phyloP scores from a whole-genome alignment of 1,284 basidiomycete genomes.

The Leucoagaricus sp. region DNA sequence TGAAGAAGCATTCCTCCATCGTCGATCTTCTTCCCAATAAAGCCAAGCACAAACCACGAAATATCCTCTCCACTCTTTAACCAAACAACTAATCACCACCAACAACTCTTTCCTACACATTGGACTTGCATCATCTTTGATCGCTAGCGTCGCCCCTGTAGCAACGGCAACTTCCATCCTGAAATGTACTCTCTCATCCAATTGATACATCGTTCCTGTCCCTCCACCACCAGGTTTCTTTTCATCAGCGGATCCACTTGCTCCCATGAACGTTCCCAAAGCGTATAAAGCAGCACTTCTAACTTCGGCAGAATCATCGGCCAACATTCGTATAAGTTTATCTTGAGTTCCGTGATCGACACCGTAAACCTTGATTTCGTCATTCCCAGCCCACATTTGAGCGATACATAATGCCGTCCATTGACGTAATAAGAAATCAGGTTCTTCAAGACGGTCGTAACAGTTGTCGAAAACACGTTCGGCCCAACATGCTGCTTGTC shows the following conservation, averaged over 20 bases:
- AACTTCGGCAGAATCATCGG: conserved; percentile 93
- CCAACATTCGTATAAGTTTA: conserved; percentile 80
- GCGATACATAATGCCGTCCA: conserved; percentile 95
- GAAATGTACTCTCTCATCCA: conserved; percentile 81
- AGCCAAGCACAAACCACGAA: conserved; percentile 96
- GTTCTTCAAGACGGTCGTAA: conserved; percentile 82
- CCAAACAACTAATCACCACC: conserved; percentile 89
- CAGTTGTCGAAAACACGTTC: conserved; percentile 92
- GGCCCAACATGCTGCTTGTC: conserved; percentile 85
- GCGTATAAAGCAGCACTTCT: conserved; percentile 91
- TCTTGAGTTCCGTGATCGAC: conserved; percentile 86
- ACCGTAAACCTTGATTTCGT: conserved; percentile 88
- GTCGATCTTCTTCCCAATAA: conserved; percentile 87
- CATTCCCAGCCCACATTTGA: conserved; percentile 93
- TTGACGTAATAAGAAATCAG: conserved; percentile 91
- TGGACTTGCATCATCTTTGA: conserved; percentile 93
- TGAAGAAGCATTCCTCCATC: conserved; percentile 39
- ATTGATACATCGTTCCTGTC: conserved; percentile 80
- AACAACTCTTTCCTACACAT: conserved; percentile 96
- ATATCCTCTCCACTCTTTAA: conserved; percentile 95
- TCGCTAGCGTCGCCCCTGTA: conserved; percentile 76
- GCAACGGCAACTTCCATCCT: conserved; percentile 79
- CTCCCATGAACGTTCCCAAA: conserved; percentile 92
- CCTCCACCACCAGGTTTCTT: conserved; percentile 79
- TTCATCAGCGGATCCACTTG: conserved; percentile 74